Percentiles rank a stretch among this genome's conserved stretches.
Evolutionary conservation across 1,284 basidiomycete genomes (phyloP).

Genomic region (Moesziomyces globuligerus): DNA sequence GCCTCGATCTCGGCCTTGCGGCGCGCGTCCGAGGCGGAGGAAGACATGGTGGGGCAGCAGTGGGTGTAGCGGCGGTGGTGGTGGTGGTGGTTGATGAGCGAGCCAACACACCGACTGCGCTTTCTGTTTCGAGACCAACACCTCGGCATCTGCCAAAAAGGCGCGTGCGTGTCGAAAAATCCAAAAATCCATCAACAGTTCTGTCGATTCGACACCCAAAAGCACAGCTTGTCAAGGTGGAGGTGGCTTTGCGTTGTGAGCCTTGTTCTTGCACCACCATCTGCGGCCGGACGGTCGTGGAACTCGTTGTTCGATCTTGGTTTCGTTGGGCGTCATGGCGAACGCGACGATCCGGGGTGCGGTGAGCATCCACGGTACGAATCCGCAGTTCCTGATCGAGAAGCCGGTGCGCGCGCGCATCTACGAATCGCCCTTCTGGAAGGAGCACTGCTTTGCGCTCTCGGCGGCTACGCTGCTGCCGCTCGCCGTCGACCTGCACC

Average conservation of each 20-base stretch:
- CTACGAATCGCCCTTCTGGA: conserved; percentile 96
- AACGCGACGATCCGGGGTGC: conserved; percentile 88
- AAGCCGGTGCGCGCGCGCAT: conserved; percentile 95
- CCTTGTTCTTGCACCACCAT: too few species aligned
- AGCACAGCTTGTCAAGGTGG: too few species aligned
- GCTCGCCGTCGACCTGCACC: conserved; percentile 82
- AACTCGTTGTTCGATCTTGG: too few species aligned
- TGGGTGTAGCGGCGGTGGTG: not conserved
- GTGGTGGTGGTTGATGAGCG: conserved; percentile 1
- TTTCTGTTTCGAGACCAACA: conserved; percentile 18
- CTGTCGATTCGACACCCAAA: too few species aligned
- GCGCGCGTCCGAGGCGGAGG: conserved; percentile 60
- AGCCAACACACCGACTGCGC: not conserved
- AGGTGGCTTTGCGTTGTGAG: too few species aligned
- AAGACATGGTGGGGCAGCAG: conserved; percentile 13
- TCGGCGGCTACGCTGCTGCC: conserved; percentile 89
- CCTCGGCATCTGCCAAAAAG: conserved; percentile 1
- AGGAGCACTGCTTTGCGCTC: conserved; percentile 74
- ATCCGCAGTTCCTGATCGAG: conserved; percentile 89
- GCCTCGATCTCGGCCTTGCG: conserved; percentile 86
- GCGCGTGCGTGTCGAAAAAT: not conserved
- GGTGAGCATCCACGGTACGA: conserved; percentile 88
- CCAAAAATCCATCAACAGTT: too few species aligned
- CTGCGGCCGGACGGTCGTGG: too few species aligned
- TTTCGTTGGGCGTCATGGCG: too few species aligned